phyloP scores from a whole-genome alignment of 129 eudicot species.

The Dittrichia graveolens region DNA sequence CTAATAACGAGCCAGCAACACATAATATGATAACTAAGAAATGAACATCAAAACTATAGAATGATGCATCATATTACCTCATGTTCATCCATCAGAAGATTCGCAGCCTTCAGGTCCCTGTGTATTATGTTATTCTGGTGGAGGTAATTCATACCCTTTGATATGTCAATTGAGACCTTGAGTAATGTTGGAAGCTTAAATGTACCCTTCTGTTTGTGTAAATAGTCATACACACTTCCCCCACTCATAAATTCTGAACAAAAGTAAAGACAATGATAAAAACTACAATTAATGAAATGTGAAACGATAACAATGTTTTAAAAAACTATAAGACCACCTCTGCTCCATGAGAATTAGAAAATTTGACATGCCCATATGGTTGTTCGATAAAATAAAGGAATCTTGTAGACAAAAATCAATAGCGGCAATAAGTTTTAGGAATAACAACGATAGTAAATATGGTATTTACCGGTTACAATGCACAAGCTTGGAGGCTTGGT shows the following conservation, averaged over 20 bases:
- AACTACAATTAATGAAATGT: background rate
- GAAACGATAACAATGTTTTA: background rate
- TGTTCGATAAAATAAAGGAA: background rate
- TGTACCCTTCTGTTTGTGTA: conserved; percentile 90
- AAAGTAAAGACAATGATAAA: background rate
- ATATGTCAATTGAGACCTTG: conserved; percentile 85
- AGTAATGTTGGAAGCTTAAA: conserved; percentile 90
- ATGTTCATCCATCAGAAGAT: conserved; percentile 98
- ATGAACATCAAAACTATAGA: conserved; percentile 7
- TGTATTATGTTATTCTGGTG: conserved; percentile 97
- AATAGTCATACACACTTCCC: conserved; percentile 94
- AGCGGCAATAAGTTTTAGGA: background rate
- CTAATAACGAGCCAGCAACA: conserved; percentile 10
- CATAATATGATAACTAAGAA: conserved; percentile 12
- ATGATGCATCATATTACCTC: conserved; percentile 61
- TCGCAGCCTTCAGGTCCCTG: conserved; percentile 98
- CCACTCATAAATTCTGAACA: conserved; percentile 89
- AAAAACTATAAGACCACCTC: conserved; percentile 14
- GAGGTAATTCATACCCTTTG: conserved; percentile 97
- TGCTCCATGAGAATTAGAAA: conserved; percentile 5
- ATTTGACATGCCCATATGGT: background rate
- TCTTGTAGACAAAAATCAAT: background rate
- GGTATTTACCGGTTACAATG: conserved; percentile 89
- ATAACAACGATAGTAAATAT: background rate
- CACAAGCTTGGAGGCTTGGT: conserved; percentile 98